Base-by-base conservation (phyloP, 1,284 basidiomycete species). In the Ganoderma leucocontextum region DNA sequence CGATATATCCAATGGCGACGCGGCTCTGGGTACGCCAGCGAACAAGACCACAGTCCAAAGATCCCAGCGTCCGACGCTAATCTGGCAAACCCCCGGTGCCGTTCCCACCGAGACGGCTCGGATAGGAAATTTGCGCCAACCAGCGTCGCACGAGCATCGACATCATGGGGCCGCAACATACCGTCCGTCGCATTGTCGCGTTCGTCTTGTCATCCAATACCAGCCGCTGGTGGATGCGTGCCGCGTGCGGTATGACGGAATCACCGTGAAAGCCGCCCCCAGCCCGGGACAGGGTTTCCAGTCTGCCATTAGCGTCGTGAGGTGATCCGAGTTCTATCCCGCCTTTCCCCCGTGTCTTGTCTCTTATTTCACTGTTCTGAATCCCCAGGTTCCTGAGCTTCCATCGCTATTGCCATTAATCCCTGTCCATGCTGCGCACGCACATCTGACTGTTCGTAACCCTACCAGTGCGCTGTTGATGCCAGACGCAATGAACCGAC, bases 31-130 rank as follows among this genome's bases (percentile, higher is more conserved):
- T 49, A 9, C 33, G 47, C 35, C 29, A 49, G 15, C 49, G 55
- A 42, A 63, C 33, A 44, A 22, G 55, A 58, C 38, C 12, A 25
- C 17, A 15, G 41, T 17, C 57, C 33, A 49, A 49, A 65, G 64
- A 65, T 65, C 59, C 64, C 44, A 42, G 58, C 59, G 59, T 35
- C 58, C 25, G 38, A 66, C 52, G 60, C 64, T 22, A 60, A 66
- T 66, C 64, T 66, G 60, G 64, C 60, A 66, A 55, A 38, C 39
- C 12, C 5, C 58, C 39, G 12, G n/a, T 29, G 36, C 12, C 58
- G 58, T 60, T 60, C 58, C 58, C 58, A 60, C 58, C 22, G 36
- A 41, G 36, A 22, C 58, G 38, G n/a, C n/a, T 39, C 12, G 58
- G 58, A 60, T 42, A 60, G 58, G 58, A 0, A 42, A 42, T 60